A percentile compares a stretch with the other conserved stretches of the same genome.
phyloP scores from a whole-genome alignment of 345 rosid genomes.

The Camelina neglecta region DNA sequence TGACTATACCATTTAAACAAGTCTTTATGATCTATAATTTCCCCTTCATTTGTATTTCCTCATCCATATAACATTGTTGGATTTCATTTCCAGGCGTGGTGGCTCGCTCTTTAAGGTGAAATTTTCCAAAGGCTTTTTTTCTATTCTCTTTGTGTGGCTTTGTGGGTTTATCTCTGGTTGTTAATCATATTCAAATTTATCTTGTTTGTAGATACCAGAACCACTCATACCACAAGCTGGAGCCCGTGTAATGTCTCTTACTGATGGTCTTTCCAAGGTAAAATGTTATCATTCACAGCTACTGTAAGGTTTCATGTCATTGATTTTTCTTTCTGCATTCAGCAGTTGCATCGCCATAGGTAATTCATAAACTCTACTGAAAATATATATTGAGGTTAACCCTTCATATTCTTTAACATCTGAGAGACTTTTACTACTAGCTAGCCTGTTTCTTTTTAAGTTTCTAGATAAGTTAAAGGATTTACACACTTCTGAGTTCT shows the following conservation, averaged over 20 bases:
- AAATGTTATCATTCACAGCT: not conserved
- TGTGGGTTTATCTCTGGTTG: constrained; percentile 18
- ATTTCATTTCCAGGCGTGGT: constrained; percentile 63
- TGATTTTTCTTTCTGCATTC: constrained; percentile 3
- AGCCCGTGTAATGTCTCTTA: constrained; percentile 91
- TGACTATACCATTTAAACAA: constrained; percentile 12
- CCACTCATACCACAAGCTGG: constrained; percentile 89
- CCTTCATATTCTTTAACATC: not conserved
- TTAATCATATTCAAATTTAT: constrained; percentile 26
- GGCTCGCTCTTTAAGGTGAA: constrained; percentile 83
- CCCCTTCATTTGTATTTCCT: not conserved
- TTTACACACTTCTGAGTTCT: constrained; percentile 9
- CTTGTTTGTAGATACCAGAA: constrained; percentile 70
- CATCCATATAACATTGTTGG: constrained; percentile 23
- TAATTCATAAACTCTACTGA: not conserved
- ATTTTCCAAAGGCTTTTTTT: constrained; percentile 33
- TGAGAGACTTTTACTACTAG: not conserved
- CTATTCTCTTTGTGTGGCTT: constrained; percentile 39
- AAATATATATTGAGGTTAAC: constrained; percentile 4
- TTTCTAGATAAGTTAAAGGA: constrained; percentile 9
- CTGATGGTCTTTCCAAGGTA: constrained; percentile 93
- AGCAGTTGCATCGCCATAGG: not conserved
- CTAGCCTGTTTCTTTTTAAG: constrained; percentile 5
- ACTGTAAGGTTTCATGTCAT: constrained; percentile 4
- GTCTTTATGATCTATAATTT: constrained; percentile 8